phyloP scores from a whole-genome alignment of 2,329 filamentous ascomycete genomes.

The Alternaria infectoria region DNA sequence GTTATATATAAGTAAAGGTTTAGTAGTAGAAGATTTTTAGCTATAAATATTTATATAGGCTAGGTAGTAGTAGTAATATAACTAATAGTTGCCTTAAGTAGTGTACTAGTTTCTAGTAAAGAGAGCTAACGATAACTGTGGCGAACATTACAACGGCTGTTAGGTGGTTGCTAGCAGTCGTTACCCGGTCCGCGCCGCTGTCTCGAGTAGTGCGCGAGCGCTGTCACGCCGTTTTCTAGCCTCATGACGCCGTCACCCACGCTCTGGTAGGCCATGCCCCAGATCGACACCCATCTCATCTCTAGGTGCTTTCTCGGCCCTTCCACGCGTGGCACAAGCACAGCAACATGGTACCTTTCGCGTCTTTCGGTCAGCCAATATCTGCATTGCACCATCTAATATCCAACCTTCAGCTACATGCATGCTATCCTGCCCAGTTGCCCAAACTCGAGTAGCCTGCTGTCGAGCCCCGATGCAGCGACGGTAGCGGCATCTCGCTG shows the following conservation, averaged over 20 bases:
- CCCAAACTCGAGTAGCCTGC: conserved; percentile 4
- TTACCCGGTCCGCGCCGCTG: conserved; percentile 26
- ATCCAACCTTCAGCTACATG: neutral
- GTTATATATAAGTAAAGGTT: too few relatives aligned
- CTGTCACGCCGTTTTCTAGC: neutral
- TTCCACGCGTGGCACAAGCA: conserved; percentile 6
- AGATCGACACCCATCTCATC: neutral
- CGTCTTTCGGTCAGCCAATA: neutral
- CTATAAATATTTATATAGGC: too few relatives aligned
- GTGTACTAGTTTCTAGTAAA: too few relatives aligned
- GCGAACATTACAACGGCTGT: conserved; percentile 2
- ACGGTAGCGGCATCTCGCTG: conserved; percentile 10
- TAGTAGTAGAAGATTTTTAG: too few relatives aligned
- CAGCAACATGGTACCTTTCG: neutral
- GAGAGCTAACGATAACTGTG: too few relatives aligned
- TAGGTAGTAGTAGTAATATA: too few relatives aligned
- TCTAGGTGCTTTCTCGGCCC: neutral
- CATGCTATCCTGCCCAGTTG: neutral
- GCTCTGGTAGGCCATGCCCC: neutral
- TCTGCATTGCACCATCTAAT: neutral
- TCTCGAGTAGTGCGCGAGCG: conserved; percentile 2
- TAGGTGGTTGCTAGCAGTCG: conserved; percentile 4
- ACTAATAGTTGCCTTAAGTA: too few relatives aligned
- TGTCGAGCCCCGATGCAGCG: conserved; percentile 15
- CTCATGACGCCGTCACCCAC: neutral